Base-by-base conservation (phyloP, 2,329 filamentous ascomycete genomes). In the Epichloe uncinata region DNA sequence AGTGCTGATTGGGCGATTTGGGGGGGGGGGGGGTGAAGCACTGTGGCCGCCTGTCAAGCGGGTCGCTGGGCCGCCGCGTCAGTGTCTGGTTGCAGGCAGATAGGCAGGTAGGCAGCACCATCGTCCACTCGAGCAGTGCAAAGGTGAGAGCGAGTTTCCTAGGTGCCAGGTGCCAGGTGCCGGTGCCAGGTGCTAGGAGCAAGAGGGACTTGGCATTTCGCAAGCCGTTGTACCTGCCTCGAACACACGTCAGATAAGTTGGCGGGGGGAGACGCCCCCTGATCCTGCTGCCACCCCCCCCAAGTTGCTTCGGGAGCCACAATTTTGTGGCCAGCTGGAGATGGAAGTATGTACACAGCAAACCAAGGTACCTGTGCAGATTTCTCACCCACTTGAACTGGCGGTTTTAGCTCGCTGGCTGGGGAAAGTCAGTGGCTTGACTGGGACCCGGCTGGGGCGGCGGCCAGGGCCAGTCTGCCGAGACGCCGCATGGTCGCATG, bases 351-450 rank as follows among this genome's bases (percentile, higher is more conserved):
- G 16, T 16, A 50, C 48, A 20, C 15, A 34, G 42, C 35, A 38
- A 41, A 20, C 33, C 11, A 22, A 51, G 49, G 45, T 44, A 51
- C 45, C 40, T 50, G 45, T 33, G 44, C 49, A 47, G 33, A 50
- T 51, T 53, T 38, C 30, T 18, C 42, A 13, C 34, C 6, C 45
- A 47, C 42, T 22, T 16, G 13, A n/a, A 20, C 40, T 11, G n/a
- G 40, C 40, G n/a, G n/a, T 20, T 40, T 34, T 38, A 18, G 18
- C 18, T 52, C 34, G 16, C 42, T 38, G 47, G 43, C 37, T 35
- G 47, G 36, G 47, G 50, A 11, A 34, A 38, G 47, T 45, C 47
- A 40, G 47, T 52, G 47, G 50, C 50, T 52, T 50, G 48, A 41
- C 45, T 37, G 48, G 47, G 47, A 42, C 26, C 47, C 34, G 51